Evolutionary conservation across 2,329 filamentous ascomycete genomes (phyloP).

Genomic region (Coniella lustricola): DNA sequence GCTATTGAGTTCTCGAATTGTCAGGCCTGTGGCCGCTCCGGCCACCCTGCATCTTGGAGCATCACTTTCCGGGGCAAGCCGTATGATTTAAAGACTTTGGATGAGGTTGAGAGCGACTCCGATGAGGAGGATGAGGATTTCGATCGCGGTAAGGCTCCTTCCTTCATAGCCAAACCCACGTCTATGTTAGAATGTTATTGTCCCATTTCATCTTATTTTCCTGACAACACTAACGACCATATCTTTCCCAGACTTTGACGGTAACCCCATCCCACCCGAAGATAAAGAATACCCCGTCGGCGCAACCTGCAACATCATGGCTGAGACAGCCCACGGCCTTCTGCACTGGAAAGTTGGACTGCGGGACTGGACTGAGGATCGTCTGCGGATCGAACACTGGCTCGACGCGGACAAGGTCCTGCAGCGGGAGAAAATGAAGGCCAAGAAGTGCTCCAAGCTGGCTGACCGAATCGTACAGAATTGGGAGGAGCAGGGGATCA

Average conservation of each 20-base stretch:
- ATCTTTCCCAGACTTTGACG: slow-evolving; percentile 34
- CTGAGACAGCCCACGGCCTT: slow-evolving; percentile 62
- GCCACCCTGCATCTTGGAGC: slow-evolving; percentile 59
- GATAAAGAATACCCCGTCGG: slow-evolving; percentile 36
- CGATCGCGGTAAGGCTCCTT: slow-evolving; percentile 1
- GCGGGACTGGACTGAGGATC: slow-evolving; percentile 62
- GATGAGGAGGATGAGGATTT: slow-evolving; percentile 26
- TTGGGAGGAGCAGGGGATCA: slow-evolving; percentile 54
- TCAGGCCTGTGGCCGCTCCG: slow-evolving; percentile 44
- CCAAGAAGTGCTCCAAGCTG: slow-evolving; percentile 50
- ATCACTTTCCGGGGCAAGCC: slow-evolving; percentile 58
- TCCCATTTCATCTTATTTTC: too few relatives aligned
- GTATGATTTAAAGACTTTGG: slow-evolving; percentile 59
- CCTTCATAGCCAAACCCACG: too few relatives aligned
- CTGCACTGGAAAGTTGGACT: slow-evolving; percentile 71
- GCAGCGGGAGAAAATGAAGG: slow-evolving; percentile 53
- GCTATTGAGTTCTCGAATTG: slow-evolving; percentile 7
- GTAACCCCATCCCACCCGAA: slow-evolving; percentile 27
- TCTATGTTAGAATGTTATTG: too few relatives aligned
- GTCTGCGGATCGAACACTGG: slow-evolving; percentile 51
- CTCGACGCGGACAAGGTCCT: slow-evolving; percentile 50
- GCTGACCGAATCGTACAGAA: slow-evolving; percentile 57
- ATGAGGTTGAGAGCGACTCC: slow-evolving; percentile 44
- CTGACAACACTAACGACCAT: too few relatives aligned
- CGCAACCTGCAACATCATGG: slow-evolving; percentile 39